A percentile compares a stretch with the other conserved stretches of the same genome.
phyloP scores from a whole-genome alignment of 331 rosid genomes.

The Quercus tomentella region DNA sequence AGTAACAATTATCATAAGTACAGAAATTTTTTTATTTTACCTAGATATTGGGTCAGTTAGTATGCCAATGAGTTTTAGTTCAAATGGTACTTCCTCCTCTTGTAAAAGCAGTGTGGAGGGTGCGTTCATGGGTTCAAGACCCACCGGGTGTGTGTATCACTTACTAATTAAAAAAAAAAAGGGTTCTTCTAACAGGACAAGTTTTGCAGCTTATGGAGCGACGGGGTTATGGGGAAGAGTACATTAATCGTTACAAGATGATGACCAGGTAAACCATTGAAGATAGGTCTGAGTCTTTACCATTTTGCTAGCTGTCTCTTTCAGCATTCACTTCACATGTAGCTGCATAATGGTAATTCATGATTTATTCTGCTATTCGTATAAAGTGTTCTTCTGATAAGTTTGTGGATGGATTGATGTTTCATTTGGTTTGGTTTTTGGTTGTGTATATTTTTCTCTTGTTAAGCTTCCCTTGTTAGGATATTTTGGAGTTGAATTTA shows the following conservation, averaged over 20 bases:
- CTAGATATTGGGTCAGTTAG: background rate
- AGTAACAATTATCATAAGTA: background rate
- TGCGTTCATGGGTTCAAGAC: too few relatives aligned
- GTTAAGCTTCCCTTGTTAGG: background rate
- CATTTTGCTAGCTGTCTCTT: background rate
- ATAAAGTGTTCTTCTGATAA: background rate
- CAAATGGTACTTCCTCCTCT: too few relatives aligned
- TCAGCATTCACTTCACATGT: background rate
- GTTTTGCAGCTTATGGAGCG: slow-evolving; percentile 84
- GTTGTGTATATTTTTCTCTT: background rate
- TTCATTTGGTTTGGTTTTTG: background rate
- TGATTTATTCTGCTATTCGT: background rate
- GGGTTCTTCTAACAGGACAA: slow-evolving; percentile 13
- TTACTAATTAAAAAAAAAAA: too few relatives aligned
- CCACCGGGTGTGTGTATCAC: too few relatives aligned
- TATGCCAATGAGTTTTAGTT: background rate
- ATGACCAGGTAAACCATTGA: slow-evolving; percentile 68
- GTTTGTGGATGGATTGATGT: background rate
- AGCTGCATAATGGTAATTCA: background rate
- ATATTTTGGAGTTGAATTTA: background rate
- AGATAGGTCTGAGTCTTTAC: background rate
- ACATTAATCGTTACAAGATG: slow-evolving; percentile 88
- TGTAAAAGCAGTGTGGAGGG: too few relatives aligned
- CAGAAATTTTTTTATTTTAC: background rate
- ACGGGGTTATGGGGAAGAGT: slow-evolving; percentile 90